These are phyloP conservation scores for Trematosphaeria pertusa DNA, from an alignment of 2,329 filamentous ascomycete genomes.

Conservation along the genomic window DNA sequence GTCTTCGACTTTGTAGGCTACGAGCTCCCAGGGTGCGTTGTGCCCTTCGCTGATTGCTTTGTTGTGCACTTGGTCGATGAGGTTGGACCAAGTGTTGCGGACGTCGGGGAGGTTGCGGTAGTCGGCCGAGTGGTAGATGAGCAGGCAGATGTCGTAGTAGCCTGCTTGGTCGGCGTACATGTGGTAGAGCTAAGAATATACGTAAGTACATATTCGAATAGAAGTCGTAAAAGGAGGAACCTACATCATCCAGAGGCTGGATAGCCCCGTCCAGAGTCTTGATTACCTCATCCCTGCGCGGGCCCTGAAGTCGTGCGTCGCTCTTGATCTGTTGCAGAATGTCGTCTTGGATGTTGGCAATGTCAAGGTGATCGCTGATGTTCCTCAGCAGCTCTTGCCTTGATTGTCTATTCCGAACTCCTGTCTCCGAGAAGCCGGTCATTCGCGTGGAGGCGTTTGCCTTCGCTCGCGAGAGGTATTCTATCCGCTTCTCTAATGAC, in stretches of 20 bases:
- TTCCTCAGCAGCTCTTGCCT: conserved; percentile 87
- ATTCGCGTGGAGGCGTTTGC: conserved; percentile 89
- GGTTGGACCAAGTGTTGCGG: conserved; percentile 79
- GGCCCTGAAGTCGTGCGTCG: conserved; percentile 72
- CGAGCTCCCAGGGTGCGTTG: conserved; percentile 71
- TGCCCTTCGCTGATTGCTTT: conserved; percentile 57
- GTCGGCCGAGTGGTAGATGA: conserved; percentile 91
- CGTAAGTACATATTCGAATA: conserved; percentile 20
- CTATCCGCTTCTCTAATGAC: conserved; percentile 83
- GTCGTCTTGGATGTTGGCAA: conserved; percentile 95
- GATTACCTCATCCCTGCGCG: conserved; percentile 70
- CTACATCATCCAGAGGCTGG: conserved; percentile 75
- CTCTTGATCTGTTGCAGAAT: conserved; percentile 77
- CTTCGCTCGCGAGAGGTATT: conserved; percentile 87
- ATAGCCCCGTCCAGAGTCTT: conserved; percentile 78
- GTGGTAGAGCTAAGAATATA: conserved; percentile 77
- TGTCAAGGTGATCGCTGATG: conserved; percentile 84
- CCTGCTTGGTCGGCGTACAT: conserved; percentile 86
- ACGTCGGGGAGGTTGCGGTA: conserved; percentile 89
- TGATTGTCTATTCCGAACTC: conserved; percentile 65
- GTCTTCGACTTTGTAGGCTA: conserved; percentile 66
- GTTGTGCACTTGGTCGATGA: conserved; percentile 71
- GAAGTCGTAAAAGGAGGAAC: conserved; percentile 44
- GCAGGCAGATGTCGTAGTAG: conserved; percentile 91
- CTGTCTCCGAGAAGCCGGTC: conserved; percentile 68